Evolutionary conservation across 345 rosid species (phyloP).

Genomic region (Ceriops tagal): DNA sequence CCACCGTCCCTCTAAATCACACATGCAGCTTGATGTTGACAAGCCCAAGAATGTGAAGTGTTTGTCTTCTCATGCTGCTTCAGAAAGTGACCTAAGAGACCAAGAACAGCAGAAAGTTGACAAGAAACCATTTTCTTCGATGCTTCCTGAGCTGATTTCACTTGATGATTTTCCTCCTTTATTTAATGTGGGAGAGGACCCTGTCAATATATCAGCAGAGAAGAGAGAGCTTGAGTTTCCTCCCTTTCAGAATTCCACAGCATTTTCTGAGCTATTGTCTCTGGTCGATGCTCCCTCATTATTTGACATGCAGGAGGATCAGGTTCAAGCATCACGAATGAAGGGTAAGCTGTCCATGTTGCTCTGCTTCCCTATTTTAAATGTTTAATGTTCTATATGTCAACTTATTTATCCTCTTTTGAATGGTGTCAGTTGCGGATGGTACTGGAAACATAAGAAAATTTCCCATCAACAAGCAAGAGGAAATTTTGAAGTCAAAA

Average conservation of each 20-base stretch:
- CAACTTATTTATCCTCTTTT: slow-evolving; percentile 9
- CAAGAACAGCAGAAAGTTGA: slow-evolving; percentile 21
- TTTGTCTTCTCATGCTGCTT: slow-evolving; percentile 13
- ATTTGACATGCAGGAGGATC: slow-evolving; percentile 18
- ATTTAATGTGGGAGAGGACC: slow-evolving; percentile 13
- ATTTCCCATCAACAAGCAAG: slow-evolving; percentile 25
- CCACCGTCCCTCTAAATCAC: slow-evolving; percentile 1
- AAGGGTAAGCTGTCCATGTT: slow-evolving; percentile 26
- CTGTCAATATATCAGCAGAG: slow-evolving; percentile 5
- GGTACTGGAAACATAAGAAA: slow-evolving; percentile 20
- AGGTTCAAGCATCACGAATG: slow-evolving; percentile 15
- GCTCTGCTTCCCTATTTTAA: background rate
- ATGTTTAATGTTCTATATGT: slow-evolving; percentile 5
- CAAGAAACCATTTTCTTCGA: slow-evolving; percentile 15
- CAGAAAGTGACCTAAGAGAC: slow-evolving; percentile 11
- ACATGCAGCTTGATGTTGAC: slow-evolving; percentile 12
- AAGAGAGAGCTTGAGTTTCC: slow-evolving; percentile 12
- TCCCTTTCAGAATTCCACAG: slow-evolving; percentile 18
- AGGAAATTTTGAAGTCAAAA: slow-evolving; percentile 29
- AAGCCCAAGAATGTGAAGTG: slow-evolving; percentile 11
- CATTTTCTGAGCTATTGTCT: slow-evolving; percentile 40
- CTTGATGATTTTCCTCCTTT: slow-evolving; percentile 34
- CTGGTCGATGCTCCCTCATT: slow-evolving; percentile 39
- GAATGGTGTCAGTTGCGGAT: slow-evolving; percentile 32
- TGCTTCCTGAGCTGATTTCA: slow-evolving; percentile 29